Evolutionary conservation across 2,329 filamentous ascomycete species (phyloP).

Genomic region (Lachnellula hyalina): DNA sequence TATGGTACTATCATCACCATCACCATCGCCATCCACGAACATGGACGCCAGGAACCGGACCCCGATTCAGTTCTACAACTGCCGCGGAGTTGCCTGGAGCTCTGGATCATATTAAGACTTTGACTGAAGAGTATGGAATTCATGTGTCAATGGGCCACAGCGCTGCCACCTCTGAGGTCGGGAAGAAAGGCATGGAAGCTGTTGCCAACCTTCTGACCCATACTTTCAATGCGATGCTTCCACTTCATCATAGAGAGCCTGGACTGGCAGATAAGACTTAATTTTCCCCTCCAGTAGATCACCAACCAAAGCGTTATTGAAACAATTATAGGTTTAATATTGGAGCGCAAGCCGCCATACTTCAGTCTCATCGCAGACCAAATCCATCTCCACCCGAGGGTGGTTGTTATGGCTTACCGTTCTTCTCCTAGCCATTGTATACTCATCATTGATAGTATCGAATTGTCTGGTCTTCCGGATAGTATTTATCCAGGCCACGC

Average conservation of each 20-base stretch:
- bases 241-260: conserved; percentile 44
- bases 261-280: conserved; percentile 39
- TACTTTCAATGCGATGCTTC: conserved; percentile 49
- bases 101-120: conserved; percentile 35
- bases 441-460: conserved; percentile 49
- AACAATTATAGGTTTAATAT: conserved; percentile 27
- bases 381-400: conserved; percentile 47
- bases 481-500: conserved; percentile 46
- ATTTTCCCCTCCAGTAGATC: not conserved
- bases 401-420: conserved; percentile 44
- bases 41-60: not conserved
- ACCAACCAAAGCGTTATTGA: not conserved
- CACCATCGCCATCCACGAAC: too few species aligned
- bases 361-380: conserved; percentile 50
- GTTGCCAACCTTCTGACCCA: conserved; percentile 50
- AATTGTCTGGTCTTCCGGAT: conserved; percentile 47
- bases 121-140: conserved; percentile 31
- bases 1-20: too few species aligned
- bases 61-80: conserved; percentile 24
- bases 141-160: conserved; percentile 37
- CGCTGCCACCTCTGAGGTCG: conserved; percentile 42
- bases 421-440: conserved; percentile 43
- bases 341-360: conserved; percentile 34
- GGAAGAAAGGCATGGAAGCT: conserved; percentile 38
- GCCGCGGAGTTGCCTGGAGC: conserved; percentile 39